These are phyloP conservation scores for Candida peoriensis DNA, from an alignment of 805 yeast genomes.

Conservation along the genomic window DNA sequence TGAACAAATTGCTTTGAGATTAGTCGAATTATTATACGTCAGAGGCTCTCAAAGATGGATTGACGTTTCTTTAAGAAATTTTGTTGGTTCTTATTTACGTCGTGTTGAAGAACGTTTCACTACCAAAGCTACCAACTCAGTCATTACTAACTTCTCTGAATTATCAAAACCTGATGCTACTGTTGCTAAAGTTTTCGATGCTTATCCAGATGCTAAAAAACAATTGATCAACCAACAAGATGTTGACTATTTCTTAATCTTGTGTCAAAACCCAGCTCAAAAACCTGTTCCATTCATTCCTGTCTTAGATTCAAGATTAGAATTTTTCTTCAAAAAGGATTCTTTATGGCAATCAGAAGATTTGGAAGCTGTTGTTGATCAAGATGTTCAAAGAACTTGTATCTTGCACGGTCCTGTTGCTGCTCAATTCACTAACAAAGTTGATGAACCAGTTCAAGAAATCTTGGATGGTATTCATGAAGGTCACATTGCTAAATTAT, in stretches of 20 bases:
- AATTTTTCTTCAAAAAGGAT: slow-evolving; percentile 96
- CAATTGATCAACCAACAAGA: slow-evolving; percentile 95
- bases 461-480: slow-evolving; percentile 86
- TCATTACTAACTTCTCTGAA: slow-evolving; percentile 68
- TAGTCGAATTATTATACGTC: slow-evolving; percentile 85
- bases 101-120: slow-evolving; percentile 97
- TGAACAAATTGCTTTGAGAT: slow-evolving; percentile 80
- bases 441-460: slow-evolving; percentile 88
- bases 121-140: slow-evolving; percentile 48
- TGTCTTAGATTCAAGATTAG: slow-evolving; percentile 87
- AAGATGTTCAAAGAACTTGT: slow-evolving; percentile 98
- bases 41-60: slow-evolving; percentile 79
- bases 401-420: slow-evolving; percentile 98
- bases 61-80: slow-evolving; percentile 78
- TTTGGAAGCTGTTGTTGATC: slow-evolving; percentile 90
- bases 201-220: slow-evolving; percentile 67
- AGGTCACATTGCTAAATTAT: slow-evolving; percentile 72
- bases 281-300: slow-evolving; percentile 99
- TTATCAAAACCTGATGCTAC: slow-evolving; percentile 63
- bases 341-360: slow-evolving; percentile 99
- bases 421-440: slow-evolving; percentile 81
- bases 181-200: slow-evolving; percentile 52
- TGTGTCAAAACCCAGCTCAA: slow-evolving; percentile 78
- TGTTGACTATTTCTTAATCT: slow-evolving; percentile 82
- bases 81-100: slow-evolving; percentile 80